Evolutionary conservation across 2,329 filamentous ascomycete species (phyloP), one percentile per base, ranked within the genome.

Genomic region (Elsinoe fawcettii): DNA sequence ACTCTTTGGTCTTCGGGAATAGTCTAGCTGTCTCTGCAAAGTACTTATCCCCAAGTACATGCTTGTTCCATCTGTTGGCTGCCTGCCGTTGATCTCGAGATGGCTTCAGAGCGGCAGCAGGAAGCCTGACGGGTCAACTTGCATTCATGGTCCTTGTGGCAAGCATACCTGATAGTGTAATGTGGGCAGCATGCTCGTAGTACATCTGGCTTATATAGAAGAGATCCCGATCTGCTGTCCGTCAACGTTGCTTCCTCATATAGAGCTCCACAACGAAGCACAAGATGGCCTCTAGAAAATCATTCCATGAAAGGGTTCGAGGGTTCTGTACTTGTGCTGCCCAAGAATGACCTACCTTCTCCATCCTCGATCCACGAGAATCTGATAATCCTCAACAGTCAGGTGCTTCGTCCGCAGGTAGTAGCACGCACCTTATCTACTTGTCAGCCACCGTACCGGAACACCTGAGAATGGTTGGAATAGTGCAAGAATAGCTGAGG

Each of bases 101-200:
- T 5, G 87, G 76, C 62, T 80, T 83, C 71, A 87, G 88, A 37
- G 77, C 73, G 47, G 75, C 70, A 22, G 83, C 82, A 64, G 89
- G 86, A 18, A 91, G 76, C 47, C 87, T 77, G 58, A 59, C n/a
- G 25, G 23, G 49, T 57, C 56, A 54, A 51, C 55, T 5, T n/a
- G 12, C 20, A 8, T 12, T 16, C 23, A 49, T 18, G 12, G 14
- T 49, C 25, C 18, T 7, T 14, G 11, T 18, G 47, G 9, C 18
- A 18, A 22, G 46, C 67, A 55, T 63, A 76, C 75, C 74, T 83
- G 56, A 93, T 84, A 1, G 87, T 90, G 69, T 92, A 97, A 67
- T 96, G 90, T 44, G 91, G 90, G 70, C 93, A 99, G 67, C 93
- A 99, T 60, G 90, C 88, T 58, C 84, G 78, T 59, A 80, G 80